Evolutionary conservation across 2,329 filamentous ascomycete genomes (phyloP).

Genomic region (Fusarium verrucosum): DNA sequence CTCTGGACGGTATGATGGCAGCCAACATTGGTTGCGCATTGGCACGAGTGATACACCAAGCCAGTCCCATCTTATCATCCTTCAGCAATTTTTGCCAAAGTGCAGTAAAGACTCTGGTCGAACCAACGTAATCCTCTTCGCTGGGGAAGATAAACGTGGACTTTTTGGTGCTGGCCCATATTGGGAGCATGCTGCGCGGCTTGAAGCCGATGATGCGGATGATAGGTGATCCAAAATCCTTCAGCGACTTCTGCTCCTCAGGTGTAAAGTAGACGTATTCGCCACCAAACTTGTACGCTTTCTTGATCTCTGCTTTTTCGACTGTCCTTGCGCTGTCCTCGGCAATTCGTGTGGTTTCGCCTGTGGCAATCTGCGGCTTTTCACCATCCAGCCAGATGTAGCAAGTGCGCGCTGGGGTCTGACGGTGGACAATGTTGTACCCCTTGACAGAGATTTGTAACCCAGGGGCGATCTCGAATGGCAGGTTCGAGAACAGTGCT

Average conservation of each 20-base stretch:
- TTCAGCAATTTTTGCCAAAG: conserved; percentile 86
- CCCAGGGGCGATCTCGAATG: conserved; percentile 85
- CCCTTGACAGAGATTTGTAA: conserved; percentile 92
- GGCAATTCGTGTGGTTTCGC: conserved; percentile 77
- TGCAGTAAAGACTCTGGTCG: conserved; percentile 90
- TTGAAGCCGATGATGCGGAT: conserved; percentile 97
- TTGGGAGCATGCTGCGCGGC: conserved; percentile 74
- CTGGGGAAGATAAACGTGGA: conserved; percentile 94
- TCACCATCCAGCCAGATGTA: conserved; percentile 93
- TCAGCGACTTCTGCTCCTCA: conserved; percentile 82
- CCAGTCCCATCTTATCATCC: conserved; percentile 82
- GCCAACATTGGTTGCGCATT: conserved; percentile 84
- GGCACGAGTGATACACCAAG: conserved; percentile 86
- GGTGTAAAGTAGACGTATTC: conserved; percentile 86
- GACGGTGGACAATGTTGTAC: conserved; percentile 87
- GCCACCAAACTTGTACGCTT: conserved; percentile 95
- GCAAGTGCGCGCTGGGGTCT: conserved; percentile 81
- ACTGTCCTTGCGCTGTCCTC: conserved; percentile 81
- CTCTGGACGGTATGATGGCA: conserved; percentile 80
- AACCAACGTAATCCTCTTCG: conserved; percentile 89
- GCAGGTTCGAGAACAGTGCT: conserved; percentile 85
- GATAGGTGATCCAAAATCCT: conserved; percentile 81
- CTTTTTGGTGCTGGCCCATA: conserved; percentile 87
- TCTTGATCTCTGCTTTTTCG: conserved; percentile 83
- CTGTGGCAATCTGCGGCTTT: conserved; percentile 78